These are phyloP conservation scores for Curvularia sp. DNA, from an alignment of 2,329 filamentous ascomycete genomes.

Conservation along the genomic window DNA sequence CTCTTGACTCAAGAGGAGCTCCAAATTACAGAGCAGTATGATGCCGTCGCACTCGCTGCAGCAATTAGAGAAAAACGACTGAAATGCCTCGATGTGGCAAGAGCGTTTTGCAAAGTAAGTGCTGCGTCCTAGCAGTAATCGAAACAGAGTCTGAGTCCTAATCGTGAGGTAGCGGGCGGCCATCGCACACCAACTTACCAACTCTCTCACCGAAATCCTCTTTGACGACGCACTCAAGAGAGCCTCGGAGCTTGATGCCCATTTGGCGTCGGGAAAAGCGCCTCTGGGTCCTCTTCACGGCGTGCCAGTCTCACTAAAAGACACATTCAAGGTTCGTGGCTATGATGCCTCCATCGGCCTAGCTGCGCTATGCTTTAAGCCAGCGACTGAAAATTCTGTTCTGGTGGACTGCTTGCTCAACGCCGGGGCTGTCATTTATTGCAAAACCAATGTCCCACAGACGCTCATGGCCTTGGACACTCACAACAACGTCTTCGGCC, in stretches of 20 bases:
- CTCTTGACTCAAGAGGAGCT: constrained; percentile 61
- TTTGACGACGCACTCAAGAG: constrained; percentile 47
- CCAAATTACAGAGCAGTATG: constrained; percentile 63
- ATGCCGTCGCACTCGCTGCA: constrained; percentile 53
- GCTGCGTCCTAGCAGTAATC: background rate
- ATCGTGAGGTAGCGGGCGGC: constrained; percentile 50
- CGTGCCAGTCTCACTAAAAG: constrained; percentile 58
- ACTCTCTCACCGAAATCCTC: constrained; percentile 53
- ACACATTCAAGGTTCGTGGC: constrained; percentile 59
- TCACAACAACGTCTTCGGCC: constrained; percentile 60
- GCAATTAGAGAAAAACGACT: constrained; percentile 47
- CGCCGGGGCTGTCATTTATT: constrained; percentile 59
- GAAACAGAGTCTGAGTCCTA: background rate
- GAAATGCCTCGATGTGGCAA: constrained; percentile 49
- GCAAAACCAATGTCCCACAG: constrained; percentile 64
- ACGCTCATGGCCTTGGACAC: constrained; percentile 62
- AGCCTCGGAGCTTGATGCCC: constrained; percentile 51
- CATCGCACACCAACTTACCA: constrained; percentile 57
- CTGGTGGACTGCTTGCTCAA: constrained; percentile 55
- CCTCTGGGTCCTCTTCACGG: constrained; percentile 58
- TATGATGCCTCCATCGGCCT: constrained; percentile 55
- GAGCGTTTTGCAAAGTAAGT: constrained; percentile 55
- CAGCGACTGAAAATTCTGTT: constrained; percentile 48
- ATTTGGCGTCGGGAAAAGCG: constrained; percentile 48
- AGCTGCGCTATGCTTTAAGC: constrained; percentile 54